A percentile compares a stretch with the other conserved stretches of the same genome.
phyloP scores from a whole-genome alignment of 805 yeast species.

The Candida chauliodis region DNA sequence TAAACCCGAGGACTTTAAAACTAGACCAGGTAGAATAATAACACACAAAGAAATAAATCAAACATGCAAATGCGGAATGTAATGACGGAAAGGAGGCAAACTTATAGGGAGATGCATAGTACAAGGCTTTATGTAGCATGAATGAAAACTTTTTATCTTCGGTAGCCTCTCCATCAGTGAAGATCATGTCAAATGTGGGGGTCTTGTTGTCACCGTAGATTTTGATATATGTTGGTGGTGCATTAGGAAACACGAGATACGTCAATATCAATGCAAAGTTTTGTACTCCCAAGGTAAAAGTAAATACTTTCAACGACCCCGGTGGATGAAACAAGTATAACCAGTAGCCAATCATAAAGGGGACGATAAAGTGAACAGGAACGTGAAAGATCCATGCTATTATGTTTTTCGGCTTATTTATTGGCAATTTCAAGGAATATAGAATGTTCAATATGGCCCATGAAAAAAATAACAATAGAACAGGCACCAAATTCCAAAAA shows the following conservation, averaged over 20 bases:
- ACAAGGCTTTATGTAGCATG: constrained; percentile 56
- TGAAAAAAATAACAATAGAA: constrained; percentile 37
- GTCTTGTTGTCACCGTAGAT: constrained; percentile 53
- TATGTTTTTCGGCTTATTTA: constrained; percentile 46
- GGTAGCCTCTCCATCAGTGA: constrained; percentile 66
- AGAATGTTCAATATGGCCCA: constrained; percentile 51
- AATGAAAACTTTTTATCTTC: constrained; percentile 64
- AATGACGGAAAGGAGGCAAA: constrained; percentile 65
- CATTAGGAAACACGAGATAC: constrained; percentile 62
- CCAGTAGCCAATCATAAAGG: constrained; percentile 59
- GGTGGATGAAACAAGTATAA: constrained; percentile 65
- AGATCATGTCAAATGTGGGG: constrained; percentile 64
- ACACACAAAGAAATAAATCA: constrained; percentile 41
- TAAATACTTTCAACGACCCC: constrained; percentile 54
- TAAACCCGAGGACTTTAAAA: constrained; percentile 33
- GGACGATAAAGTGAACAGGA: constrained; percentile 55
- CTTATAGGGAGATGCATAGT: constrained; percentile 65
- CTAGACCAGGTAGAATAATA: constrained; percentile 35
- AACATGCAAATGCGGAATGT: constrained; percentile 64
- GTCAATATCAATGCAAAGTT: constrained; percentile 59
- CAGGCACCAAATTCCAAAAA: constrained; percentile 27
- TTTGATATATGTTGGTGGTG: constrained; percentile 73
- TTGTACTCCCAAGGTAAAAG: constrained; percentile 55
- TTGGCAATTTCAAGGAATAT: constrained; percentile 38
- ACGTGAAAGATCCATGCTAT: constrained; percentile 64